A percentile compares a stretch with the other conserved stretches of the same genome.
Conservation (phyloP, 768 basidiomycete genomes). For the Phaeolepiota aurea region DNA sequence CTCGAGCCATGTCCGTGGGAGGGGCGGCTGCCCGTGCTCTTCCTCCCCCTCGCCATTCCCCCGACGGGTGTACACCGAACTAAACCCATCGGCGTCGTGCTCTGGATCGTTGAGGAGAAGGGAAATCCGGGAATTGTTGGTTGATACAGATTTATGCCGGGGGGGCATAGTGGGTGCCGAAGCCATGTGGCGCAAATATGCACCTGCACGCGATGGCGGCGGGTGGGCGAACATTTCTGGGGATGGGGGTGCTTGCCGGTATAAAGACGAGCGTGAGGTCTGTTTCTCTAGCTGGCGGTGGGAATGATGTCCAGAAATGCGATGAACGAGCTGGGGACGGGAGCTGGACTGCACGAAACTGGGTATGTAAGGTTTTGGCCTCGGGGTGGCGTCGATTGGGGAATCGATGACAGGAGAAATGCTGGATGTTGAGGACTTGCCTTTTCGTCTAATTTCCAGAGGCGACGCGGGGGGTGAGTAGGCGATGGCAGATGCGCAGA, state of each 20-base stretch:
- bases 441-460: slow-evolving; percentile 12
- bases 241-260: slow-evolving; percentile 14
- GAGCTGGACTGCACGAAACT: slow-evolving; percentile 3
- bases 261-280: slow-evolving; percentile 14
- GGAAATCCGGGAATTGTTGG: slow-evolving; percentile 9
- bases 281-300: slow-evolving; percentile 4
- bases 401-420: not conserved
- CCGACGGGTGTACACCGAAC: slow-evolving; percentile 7
- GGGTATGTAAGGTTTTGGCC: not conserved
- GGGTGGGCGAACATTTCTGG: slow-evolving; percentile 20
- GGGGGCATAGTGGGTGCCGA: slow-evolving; percentile 39
- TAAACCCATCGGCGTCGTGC: slow-evolving; percentile 12
- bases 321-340: slow-evolving; percentile 9
- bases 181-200: slow-evolving; percentile 69
- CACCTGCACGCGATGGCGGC: slow-evolving; percentile 46
- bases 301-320: slow-evolving; percentile 7
- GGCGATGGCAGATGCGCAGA: slow-evolving; percentile 1
- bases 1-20: slow-evolving; percentile 66
- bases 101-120: slow-evolving; percentile 21
- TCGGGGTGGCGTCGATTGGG: not conserved
- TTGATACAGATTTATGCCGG: slow-evolving; percentile 24
- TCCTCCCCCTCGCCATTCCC: slow-evolving; percentile 22
- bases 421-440: slow-evolving; percentile 17
- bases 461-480: slow-evolving; percentile 25
- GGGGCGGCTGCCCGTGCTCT: slow-evolving; percentile 32